Percentiles rank a stretch among this genome's conserved stretches.
Conservation (phyloP, 176 grass and related monocot genomes). For the Musa acuminata region DNA sequence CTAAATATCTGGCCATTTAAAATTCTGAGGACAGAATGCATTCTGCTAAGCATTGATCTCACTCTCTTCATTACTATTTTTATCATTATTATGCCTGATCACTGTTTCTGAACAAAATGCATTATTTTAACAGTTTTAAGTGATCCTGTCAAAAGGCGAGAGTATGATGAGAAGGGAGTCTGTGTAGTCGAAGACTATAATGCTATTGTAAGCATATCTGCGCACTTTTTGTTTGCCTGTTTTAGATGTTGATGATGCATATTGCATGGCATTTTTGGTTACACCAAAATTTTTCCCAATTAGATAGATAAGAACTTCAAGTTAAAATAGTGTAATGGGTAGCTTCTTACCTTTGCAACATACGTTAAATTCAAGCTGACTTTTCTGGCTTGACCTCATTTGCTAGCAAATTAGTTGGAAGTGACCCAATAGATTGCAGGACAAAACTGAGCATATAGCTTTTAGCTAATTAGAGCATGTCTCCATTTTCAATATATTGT, state of each 20-base stretch:
- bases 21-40: too few relatives aligned
- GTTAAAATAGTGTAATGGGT: neutral
- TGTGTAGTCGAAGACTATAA: slow-evolving; percentile 62
- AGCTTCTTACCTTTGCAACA: neutral
- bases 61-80: neutral
- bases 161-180: slow-evolving; percentile 75
- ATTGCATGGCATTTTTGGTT: neutral
- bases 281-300: neutral
- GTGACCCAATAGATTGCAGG: neutral
- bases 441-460: neutral
- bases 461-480: neutral
- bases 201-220: slow-evolving; percentile 41
- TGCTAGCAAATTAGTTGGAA: neutral
- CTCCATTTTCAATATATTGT: too few relatives aligned
- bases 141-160: slow-evolving; percentile 75
- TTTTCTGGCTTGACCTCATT: neutral
- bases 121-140: slow-evolving; percentile 56
- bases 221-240: neutral
- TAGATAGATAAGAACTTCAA: neutral
- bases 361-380: neutral
- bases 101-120: slow-evolving; percentile 3
- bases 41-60: too few relatives aligned
- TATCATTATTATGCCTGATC: neutral
- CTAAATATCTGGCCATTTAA: too few relatives aligned
- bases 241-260: neutral